A percentile compares a stretch with the other conserved stretches of the same genome.
These are phyloP conservation scores for Acer saccharum DNA, from an alignment of 345 rosid genomes.

Conservation along the genomic window DNA sequence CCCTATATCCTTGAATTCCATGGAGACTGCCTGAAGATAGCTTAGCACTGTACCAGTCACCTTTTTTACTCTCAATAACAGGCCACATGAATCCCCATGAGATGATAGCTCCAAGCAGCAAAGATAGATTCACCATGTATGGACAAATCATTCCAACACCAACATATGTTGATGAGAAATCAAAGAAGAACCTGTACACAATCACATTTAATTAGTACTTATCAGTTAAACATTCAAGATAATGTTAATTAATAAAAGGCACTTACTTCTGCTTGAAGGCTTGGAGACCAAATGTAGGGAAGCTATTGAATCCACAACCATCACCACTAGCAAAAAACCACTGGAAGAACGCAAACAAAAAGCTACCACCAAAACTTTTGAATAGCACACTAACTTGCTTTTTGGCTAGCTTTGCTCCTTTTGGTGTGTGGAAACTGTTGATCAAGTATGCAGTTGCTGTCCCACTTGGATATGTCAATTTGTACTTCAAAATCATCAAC, in stretches of 20 bases:
- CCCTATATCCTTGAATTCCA: conserved; percentile 85
- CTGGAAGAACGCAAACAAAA: conserved; percentile 61
- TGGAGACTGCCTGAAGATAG: conserved; percentile 54
- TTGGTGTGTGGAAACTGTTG: conserved; percentile 93
- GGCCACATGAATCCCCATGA: conserved; percentile 98
- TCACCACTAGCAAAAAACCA: conserved; percentile 65
- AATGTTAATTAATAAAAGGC: too few relatives aligned
- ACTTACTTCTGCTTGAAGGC: conserved; percentile 59
- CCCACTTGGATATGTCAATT: conserved; percentile 86
- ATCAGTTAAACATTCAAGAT: background rate
- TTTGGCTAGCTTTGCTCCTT: conserved; percentile 85
- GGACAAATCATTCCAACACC: conserved; percentile 98
- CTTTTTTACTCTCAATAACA: conserved; percentile 58
- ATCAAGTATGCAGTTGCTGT: conserved; percentile 92
- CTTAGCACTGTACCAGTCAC: conserved; percentile 66
- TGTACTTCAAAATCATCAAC: conserved; percentile 84
- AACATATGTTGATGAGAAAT: conserved; percentile 84
- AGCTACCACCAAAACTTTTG: conserved; percentile 48
- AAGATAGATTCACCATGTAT: conserved; percentile 75
- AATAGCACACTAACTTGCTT: conserved; percentile 57
- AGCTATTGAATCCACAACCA: conserved; percentile 71
- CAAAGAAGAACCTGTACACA: conserved; percentile 70
- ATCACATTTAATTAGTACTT: background rate
- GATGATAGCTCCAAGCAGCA: conserved; percentile 73
- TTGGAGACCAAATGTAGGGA: conserved; percentile 78